Evolutionary conservation across 2,329 filamentous ascomycete species (phyloP).

Genomic region (Acephala macrosclerotiorum): DNA sequence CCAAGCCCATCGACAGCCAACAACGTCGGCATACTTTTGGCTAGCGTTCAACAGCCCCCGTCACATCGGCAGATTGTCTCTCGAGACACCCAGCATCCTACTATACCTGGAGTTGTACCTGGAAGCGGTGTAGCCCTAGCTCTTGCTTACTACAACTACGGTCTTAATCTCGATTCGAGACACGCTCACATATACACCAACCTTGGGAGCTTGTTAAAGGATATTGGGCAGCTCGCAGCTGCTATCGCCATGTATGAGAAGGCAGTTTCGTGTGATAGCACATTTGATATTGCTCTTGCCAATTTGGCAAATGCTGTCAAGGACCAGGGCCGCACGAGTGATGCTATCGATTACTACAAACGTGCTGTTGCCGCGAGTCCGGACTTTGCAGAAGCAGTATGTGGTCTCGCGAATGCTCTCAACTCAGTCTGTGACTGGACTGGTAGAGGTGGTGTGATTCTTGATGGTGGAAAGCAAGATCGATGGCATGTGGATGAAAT

Average conservation of each 20-base stretch:
- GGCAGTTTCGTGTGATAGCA: conserved; percentile 89
- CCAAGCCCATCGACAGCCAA: conserved; percentile 98
- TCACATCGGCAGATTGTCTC: conserved; percentile 45
- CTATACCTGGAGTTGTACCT: conserved; percentile 79
- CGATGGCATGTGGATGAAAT: conserved; percentile 91
- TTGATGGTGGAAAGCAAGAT: conserved; percentile 77
- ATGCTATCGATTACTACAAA: conserved; percentile 92
- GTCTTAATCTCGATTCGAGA: conserved; percentile 81
- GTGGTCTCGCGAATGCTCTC: conserved; percentile 90
- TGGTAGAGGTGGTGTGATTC: conserved; percentile 83
- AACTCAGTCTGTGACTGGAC: conserved; percentile 98
- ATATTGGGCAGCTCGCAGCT: conserved; percentile 89
- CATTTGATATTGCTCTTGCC: conserved; percentile 94
- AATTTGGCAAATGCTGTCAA: conserved; percentile 98
- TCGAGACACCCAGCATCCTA: conserved; percentile 47
- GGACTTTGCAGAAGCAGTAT: conserved; percentile 96
- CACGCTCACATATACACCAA: conserved; percentile 98
- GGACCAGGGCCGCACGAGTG: conserved; percentile 89
- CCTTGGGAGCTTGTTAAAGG: conserved; percentile 91
- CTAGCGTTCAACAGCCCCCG: conserved; percentile 81
- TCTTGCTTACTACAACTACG: conserved; percentile 94
- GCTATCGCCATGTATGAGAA: conserved; percentile 98
- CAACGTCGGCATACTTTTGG: conserved; percentile 96
- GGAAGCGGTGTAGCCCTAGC: conserved; percentile 90
- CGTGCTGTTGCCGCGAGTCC: conserved; percentile 91